phyloP scores from a whole-genome alignment of 2,329 filamentous ascomycete genomes.

The Ophiostoma australiae region DNA sequence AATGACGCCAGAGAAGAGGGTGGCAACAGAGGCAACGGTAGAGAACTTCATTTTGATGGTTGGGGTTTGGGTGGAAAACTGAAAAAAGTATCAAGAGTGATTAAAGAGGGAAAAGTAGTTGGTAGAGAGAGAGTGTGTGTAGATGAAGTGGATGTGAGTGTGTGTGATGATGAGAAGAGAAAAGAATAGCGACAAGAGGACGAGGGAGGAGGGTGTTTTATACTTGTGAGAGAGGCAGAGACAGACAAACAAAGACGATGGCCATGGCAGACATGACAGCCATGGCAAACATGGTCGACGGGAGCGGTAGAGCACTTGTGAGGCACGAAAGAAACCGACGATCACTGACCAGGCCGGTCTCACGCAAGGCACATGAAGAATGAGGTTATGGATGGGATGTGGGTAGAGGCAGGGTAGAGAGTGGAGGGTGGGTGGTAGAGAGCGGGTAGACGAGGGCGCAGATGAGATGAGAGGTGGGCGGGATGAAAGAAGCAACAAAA shows the following conservation, averaged over 20 bases:
- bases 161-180: constrained; percentile 18
- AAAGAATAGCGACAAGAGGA: constrained; percentile 1
- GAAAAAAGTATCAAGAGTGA: not conserved
- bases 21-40: constrained; percentile 17
- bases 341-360: not conserved
- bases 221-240: not conserved
- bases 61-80: not conserved
- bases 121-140: not conserved
- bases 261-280: not conserved
- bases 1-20: constrained; percentile 20
- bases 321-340: not conserved
- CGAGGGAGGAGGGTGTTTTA: constrained; percentile 6
- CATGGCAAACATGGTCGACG: not conserved
- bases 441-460: not conserved
- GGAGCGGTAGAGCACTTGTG: no score
- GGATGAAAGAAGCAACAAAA: not conserved
- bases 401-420: not conserved
- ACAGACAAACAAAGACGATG: not conserved
- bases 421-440: not conserved
- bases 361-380: not conserved
- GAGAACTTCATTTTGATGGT: constrained; percentile 28
- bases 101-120: not conserved
- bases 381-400: not conserved
- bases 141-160: constrained; percentile 14
- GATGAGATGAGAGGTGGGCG: not conserved